Evolutionary conservation across 805 yeast species (phyloP), one percentile per base, ranked within the genome.

Genomic region (Wickerhamomyces queroliae): DNA sequence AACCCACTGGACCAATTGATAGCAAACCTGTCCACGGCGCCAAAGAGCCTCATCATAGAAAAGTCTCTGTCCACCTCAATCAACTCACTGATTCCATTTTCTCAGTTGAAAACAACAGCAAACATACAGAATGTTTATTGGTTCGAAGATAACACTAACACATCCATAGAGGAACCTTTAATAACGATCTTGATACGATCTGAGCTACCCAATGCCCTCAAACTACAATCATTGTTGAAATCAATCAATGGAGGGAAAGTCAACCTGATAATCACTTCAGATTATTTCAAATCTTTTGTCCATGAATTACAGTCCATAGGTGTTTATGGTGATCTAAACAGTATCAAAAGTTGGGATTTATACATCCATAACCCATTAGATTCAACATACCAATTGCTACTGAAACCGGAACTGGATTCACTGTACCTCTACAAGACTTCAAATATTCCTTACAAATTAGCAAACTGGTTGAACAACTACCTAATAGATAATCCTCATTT

Each of bases 51-150:
- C 2, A 43, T 53, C 28, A 53, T 55, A n/a, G 82, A 80, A 43
- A 62, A 63, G 24, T 50, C 58, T 4, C 52, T 80, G 28, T 66
- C 82, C 3, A 61, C 72, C 1, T 52, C 72, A 11, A 58, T 82
- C 40, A 76, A 83, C 52, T 63, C 63, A 27, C 59, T 80, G 26
- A 70, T 79, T 11, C 75, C 82, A 10, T 80, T 80, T 55, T 69
- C 74, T 39, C 53, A 58, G 7, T 63, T 82, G 23, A 75, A 75
- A 48, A 64, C 65, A 28, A 64, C 60, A 28, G 80, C 72, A 3
- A 62, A 78, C 38, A 72, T 82, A 36, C 66, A 63, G 24, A 63
- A 62, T 36, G 65, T 76, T 5, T 59, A 66, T 32, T 76, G 81
- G 75, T 61, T 76, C 18, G 55, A 61, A 27, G 59, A 57, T 18